These are phyloP conservation scores for Saccharomycopsis malanga DNA, from an alignment of 805 yeast species.

Conservation along the genomic window DNA sequence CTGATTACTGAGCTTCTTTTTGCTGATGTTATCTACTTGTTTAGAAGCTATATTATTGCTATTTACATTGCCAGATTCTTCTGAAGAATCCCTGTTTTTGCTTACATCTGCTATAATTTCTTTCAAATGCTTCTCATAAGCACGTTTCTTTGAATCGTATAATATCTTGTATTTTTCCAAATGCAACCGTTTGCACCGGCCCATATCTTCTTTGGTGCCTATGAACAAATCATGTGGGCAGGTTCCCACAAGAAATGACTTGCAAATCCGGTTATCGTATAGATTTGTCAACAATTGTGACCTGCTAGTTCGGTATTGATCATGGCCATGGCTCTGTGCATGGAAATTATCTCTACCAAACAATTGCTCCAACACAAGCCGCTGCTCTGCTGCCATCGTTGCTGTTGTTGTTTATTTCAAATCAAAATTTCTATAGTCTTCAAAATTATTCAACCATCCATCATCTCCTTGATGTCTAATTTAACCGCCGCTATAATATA, in stretches of 20 bases:
- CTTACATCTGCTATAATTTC: conserved; percentile 26
- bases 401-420: too few relatives aligned
- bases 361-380: conserved; percentile 18
- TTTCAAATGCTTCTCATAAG: conserved; percentile 35
- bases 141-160: conserved; percentile 44
- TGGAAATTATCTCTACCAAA: conserved; percentile 19
- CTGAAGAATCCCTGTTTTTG: conserved; percentile 41
- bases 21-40: conserved; percentile 46
- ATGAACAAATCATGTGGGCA: conserved; percentile 81
- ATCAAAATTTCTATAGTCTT: too few relatives aligned
- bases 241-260: conserved; percentile 71
- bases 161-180: conserved; percentile 65
- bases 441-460: too few relatives aligned
- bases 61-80: conserved; percentile 62
- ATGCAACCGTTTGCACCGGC: conserved; percentile 72
- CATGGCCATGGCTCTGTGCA: conserved; percentile 21
- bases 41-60: conserved; percentile 45
- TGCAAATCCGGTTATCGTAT: conserved; percentile 60
- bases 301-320: conserved; percentile 19
- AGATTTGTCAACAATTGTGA: conserved; percentile 26
- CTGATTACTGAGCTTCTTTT: neutral
- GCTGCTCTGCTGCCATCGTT: conserved; percentile 21
- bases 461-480: too few relatives aligned
- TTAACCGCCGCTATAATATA: too few relatives aligned
- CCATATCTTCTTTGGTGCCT: conserved; percentile 77